phyloP scores from a whole-genome alignment of 805 yeast species.

The Suhomyces pyralidae region DNA sequence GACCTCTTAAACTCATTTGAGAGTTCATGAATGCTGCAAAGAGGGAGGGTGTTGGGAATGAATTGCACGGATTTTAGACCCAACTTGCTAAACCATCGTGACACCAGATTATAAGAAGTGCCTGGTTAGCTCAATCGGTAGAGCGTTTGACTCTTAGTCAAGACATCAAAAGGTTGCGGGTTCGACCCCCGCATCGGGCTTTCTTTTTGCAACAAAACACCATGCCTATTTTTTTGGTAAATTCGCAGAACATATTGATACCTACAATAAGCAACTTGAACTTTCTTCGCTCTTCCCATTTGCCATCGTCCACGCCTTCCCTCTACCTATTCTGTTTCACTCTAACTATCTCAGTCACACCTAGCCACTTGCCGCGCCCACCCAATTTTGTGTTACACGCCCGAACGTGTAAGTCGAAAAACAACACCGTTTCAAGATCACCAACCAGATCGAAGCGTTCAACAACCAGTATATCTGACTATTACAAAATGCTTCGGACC shows the following conservation, averaged over 20 bases:
- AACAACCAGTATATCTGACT: background rate
- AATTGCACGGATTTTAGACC: no score
- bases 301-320: background rate
- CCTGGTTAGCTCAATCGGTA: background rate
- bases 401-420: background rate
- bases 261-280: no score
- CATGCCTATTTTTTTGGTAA: background rate
- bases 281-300: background rate
- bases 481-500: slow-evolving; percentile 30
- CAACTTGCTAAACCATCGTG: no score
- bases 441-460: slow-evolving; percentile 1
- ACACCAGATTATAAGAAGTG: no score
- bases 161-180: background rate
- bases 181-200: background rate
- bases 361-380: slow-evolving; percentile 1
- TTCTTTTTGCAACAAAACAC: background rate
- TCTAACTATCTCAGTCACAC: background rate
- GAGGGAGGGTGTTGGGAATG: no score
- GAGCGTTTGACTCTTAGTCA: background rate
- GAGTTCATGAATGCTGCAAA: no score
- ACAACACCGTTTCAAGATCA: background rate
- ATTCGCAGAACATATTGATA: no score
- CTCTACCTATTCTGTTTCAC: background rate
- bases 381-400: background rate
- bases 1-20: background rate